Conservation (phyloP, 192 early-diverging fungal genomes). For the Mortierella antarctica region DNA sequence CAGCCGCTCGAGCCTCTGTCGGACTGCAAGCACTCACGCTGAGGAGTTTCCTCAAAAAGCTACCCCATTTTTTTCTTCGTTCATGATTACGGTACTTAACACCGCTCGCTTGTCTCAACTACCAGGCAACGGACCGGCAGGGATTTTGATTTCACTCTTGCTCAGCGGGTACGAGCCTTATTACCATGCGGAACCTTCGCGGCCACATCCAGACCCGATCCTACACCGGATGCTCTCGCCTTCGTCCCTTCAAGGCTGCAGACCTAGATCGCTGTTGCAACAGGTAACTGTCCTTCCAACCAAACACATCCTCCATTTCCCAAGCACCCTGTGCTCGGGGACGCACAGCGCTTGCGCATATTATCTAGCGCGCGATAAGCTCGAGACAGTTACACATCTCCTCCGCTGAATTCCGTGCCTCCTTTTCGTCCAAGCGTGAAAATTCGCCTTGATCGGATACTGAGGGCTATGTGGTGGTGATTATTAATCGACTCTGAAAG, state of each 20-base stretch:
- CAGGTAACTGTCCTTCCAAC: conserved; percentile 20
- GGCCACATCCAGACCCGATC: conserved; percentile 47
- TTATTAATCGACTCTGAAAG: too few species aligned
- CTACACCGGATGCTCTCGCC: conserved; percentile 42
- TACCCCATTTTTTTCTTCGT: background rate
- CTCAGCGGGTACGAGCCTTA: conserved; percentile 42
- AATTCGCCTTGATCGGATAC: too few species aligned
- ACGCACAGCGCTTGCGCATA: too few species aligned
- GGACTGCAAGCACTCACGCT: background rate
- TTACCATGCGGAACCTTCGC: conserved; percentile 34
- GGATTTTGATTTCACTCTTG: conserved; percentile 37
- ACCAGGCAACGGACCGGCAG: conserved; percentile 46
- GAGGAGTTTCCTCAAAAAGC: background rate
- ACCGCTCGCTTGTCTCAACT: background rate
- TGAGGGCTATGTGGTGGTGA: too few species aligned
- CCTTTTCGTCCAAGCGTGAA: too few species aligned
- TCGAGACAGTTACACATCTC: too few species aligned
- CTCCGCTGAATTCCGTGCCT: too few species aligned
- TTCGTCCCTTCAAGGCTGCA: conserved; percentile 17
- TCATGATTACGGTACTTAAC: background rate
- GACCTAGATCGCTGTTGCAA: conserved; percentile 30
- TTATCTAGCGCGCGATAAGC: too few species aligned
- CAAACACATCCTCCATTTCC: background rate
- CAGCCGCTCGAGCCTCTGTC: background rate
- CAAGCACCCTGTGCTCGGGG: too few species aligned